Evolutionary conservation across 352 stramenopile genomes (phyloP).

Genomic region (Pythium rhizo-oryzae): DNA sequence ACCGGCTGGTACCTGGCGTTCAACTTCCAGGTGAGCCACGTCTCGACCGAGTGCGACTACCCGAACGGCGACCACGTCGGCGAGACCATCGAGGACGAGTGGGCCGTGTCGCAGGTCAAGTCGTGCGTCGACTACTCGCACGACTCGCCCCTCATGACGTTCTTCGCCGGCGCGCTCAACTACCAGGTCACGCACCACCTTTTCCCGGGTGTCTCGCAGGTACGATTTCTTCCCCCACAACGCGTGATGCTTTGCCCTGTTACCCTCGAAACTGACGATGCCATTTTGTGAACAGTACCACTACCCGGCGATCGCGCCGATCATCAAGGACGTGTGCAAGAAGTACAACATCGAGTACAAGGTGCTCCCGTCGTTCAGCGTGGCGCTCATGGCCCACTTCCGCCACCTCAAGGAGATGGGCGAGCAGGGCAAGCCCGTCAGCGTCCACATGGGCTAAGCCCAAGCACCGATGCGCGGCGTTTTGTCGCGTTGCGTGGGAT

Average conservation of each 20-base stretch:
- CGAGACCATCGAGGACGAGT: conserved; percentile 83
- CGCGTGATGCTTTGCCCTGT: neutral
- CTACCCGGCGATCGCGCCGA: conserved; percentile 92
- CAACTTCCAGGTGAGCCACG: conserved; percentile 94
- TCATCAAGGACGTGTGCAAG: conserved; percentile 92
- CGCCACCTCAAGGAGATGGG: conserved; percentile 92
- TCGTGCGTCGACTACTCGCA: conserved; percentile 94
- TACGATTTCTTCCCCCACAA: conserved; percentile 1
- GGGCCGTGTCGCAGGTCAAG: conserved; percentile 94
- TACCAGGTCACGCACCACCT: conserved; percentile 96
- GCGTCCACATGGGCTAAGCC: conserved; percentile 86
- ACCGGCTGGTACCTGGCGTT: conserved; percentile 94
- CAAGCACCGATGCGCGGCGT: too few relatives aligned
- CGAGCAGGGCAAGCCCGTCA: conserved; percentile 70
- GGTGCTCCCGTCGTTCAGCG: conserved; percentile 81
- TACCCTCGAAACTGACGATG: neutral
- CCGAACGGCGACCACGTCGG: conserved; percentile 68
- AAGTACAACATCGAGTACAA: conserved; percentile 95
- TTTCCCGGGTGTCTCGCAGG: conserved; percentile 93
- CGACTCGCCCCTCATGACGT: conserved; percentile 83
- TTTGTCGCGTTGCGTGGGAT: too few relatives aligned
- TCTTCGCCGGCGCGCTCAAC: conserved; percentile 96
- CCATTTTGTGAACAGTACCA: conserved; percentile 68
- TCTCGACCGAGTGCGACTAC: conserved; percentile 91
- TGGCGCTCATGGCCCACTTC: conserved; percentile 85